Base-by-base conservation (phyloP, 2,329 filamentous ascomycete genomes). In the Colletotrichum falcatum region DNA sequence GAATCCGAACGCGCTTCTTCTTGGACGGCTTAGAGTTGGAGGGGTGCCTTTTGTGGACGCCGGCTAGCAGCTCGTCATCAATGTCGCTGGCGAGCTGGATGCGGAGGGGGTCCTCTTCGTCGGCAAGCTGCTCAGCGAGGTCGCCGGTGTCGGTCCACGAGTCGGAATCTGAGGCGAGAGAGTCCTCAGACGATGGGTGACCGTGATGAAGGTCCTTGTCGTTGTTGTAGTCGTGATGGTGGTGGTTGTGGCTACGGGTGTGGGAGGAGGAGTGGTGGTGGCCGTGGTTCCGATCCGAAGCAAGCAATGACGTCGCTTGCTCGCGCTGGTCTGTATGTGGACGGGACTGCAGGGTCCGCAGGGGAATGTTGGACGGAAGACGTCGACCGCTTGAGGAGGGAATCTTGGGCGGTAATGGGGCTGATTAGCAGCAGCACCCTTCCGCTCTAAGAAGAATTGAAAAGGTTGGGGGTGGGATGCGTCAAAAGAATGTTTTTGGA, bases 131-230 rank as follows among this genome's bases (percentile, higher is more conserved):
- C 84, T 98, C 95, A 78, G 94, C 94, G 77, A 98, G 89, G 82
- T 98, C 96, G 78, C 94, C 95, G 54, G 95, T 97, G 81, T 98
- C 94, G 79, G 93, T 95, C 94, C 94, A 98, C 76, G 93, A 90
- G 49, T 61, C 59, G 70, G 91, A 94, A 73, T 85, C 83, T 81
- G 93, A 93, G 77, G 85, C 86, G 63, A 56, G n/a, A 77, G 86
- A 87, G 77, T 82, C 82, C 74, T 80, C 81, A 75, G 78, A 81
- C 63, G 88, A 89, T 66, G 65, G 68, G 75, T 85, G 87, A 79
- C 80, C 80, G 75, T 83, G 81, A 78, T 81, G 80, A 74, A 85
- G 87, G 80, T 80, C 78, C 73, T 82, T 79, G 75, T 80, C 82
- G 77, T 79, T 79, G 77, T 78, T 72, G 73, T 76, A 74, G 75